Evolutionary conservation across 192 early-diverging fungal genomes (phyloP).

Genomic region (Linnemannia zychae): DNA sequence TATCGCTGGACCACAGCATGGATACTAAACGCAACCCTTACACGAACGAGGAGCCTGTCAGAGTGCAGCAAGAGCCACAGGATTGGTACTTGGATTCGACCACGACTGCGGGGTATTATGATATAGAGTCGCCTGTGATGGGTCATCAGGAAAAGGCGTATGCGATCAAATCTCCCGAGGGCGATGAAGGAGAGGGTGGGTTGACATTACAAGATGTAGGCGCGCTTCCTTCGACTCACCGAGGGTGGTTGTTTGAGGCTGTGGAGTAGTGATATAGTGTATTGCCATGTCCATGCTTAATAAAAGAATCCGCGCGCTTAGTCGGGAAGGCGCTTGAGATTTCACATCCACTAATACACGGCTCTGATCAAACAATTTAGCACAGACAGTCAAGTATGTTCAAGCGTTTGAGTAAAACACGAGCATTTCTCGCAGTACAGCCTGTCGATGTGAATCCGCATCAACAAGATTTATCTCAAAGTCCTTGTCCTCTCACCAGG

Average conservation of each 20-base stretch:
- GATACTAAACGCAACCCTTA: neutral
- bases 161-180: conserved; percentile 5
- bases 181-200: neutral
- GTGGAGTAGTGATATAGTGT: neutral
- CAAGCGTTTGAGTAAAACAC: no score
- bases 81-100: neutral
- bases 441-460: no score
- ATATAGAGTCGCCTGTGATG: neutral
- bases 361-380: no score
- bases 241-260: neutral
- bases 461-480: no score
- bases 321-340: no score
- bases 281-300: no score
- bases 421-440: no score
- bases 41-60: neutral
- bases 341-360: no score
- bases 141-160: conserved; percentile 4
- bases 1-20: neutral
- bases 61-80: neutral
- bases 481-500: no score
- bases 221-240: neutral
- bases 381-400: no score
- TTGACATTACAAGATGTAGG: neutral
- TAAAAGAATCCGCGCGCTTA: no score
- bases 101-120: neutral